A percentile compares a stretch with the other conserved stretches of the same genome.
Evolutionary conservation across 192 early-diverging fungal genomes (phyloP).

Genomic region (Coemansia sp.): DNA sequence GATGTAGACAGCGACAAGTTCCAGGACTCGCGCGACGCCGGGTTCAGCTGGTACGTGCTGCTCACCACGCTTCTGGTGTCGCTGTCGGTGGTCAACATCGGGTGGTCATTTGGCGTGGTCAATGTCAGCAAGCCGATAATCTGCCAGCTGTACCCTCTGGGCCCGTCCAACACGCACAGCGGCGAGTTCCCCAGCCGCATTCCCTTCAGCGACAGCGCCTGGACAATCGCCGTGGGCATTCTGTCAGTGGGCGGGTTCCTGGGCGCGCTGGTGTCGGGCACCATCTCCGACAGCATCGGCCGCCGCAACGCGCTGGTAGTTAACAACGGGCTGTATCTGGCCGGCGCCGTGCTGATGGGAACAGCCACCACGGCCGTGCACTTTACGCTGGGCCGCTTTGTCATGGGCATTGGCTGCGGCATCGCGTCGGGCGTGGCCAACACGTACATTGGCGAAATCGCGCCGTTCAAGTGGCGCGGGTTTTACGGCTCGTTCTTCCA

Average conservation of each 20-base stretch:
- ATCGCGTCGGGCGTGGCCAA: constrained; percentile 52
- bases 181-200: constrained; percentile 29
- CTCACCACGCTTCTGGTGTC: constrained; percentile 32
- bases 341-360: constrained; percentile 62
- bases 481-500: constrained; percentile 70
- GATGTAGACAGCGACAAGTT: constrained; percentile 42
- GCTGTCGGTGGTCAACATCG: constrained; percentile 37
- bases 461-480: constrained; percentile 63
- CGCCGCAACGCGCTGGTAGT: constrained; percentile 61
- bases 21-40: constrained; percentile 42
- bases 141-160: constrained; percentile 16
- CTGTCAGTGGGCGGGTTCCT: constrained; percentile 59
- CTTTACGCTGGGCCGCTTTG: constrained; percentile 67
- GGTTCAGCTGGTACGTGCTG: constrained; percentile 43
- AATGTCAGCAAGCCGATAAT: constrained; percentile 40
- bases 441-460: constrained; percentile 70
- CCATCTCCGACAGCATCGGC: constrained; percentile 55
- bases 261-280: constrained; percentile 57
- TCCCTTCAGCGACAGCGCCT: constrained; percentile 28
- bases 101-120: constrained; percentile 34
- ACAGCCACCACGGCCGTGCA: constrained; percentile 56
- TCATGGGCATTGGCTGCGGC: constrained; percentile 68
- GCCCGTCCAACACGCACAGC: background rate
- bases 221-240: constrained; percentile 53
- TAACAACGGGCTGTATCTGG: constrained; percentile 62